Evolutionary conservation across 2,329 filamentous ascomycete species (phyloP), one percentile per base, ranked within the genome.

Genomic region (Salinomyces thailandicus): DNA sequence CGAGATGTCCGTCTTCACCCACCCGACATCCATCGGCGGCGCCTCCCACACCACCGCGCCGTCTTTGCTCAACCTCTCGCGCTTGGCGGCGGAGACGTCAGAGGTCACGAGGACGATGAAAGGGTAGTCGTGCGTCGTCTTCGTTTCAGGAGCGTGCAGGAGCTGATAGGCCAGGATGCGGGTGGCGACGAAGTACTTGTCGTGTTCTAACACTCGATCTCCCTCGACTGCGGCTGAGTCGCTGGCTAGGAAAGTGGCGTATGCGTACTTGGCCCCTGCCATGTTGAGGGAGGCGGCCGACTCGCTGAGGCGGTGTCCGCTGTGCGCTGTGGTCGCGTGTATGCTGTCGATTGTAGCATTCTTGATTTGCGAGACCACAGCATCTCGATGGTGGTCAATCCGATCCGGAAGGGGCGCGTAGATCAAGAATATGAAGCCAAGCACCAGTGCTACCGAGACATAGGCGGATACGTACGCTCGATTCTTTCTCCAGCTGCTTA

Each of bases 81-180:
- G 46, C 32, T 55, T 52, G 5, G 33, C 32, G 28, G 50, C 39
- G 4, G 47, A 41, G 5, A 57, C 53, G 9, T 44, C 39, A 13
- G 45, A 28, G 6, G 49, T 53, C 16, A 54, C 53, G 16, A 58
- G 42, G 7, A 58, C 51, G 19, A 58, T 42, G 37, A 58, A 51
- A 1, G 54, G 54, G 16, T 52, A 49, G 19, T 45, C 35, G 19
- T 45, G 34, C 7, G 34, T 36, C 7, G 46, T 45, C 8, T 42
- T 42, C 5, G 54, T 57, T 22, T 54, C 51, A 5, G 48, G 49
- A 1, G 51, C 49, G 32, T 58, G 53, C 18, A 58, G 41, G 14
- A 58, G 40, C 30, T 56, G 53, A 38, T 55, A 57, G 9, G 44
- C 43, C 3, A 58, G 46, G 5, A 58, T 42, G 15, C 53, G 54